These are phyloP conservation scores for Capsella bursapastoris DNA, from an alignment of 345 rosid species.

Conservation along the genomic window DNA sequence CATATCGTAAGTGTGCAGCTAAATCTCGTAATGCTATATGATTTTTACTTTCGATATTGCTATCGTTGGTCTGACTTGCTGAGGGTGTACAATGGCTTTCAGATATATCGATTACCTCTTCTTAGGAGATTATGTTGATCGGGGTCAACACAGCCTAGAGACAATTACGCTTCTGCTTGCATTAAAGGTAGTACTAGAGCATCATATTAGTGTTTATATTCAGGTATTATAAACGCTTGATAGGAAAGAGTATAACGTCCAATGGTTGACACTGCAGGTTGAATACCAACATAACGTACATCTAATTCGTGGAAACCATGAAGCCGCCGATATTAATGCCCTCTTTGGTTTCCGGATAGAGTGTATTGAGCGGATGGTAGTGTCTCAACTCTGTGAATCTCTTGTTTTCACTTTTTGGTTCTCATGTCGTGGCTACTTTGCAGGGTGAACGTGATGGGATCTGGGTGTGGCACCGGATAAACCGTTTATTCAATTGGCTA, in stretches of 20 bases:
- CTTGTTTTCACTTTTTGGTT: slow-evolving; percentile 31
- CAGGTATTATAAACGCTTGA: slow-evolving; percentile 11
- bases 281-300: slow-evolving; percentile 91
- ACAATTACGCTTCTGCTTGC: slow-evolving; percentile 95
- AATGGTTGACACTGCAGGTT: slow-evolving; percentile 58
- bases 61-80: slow-evolving; percentile 29
- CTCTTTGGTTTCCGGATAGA: slow-evolving; percentile 98
- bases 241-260: slow-evolving; percentile 28
- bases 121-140: slow-evolving; percentile 98
- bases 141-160: slow-evolving; percentile 99
- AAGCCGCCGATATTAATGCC: slow-evolving; percentile 99
- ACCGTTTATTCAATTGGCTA: slow-evolving; percentile 97
- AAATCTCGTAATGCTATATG: not conserved
- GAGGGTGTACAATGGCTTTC: slow-evolving; percentile 41
- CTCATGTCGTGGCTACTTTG: slow-evolving; percentile 42
- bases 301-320: slow-evolving; percentile 98
- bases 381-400: slow-evolving; percentile 29
- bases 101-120: slow-evolving; percentile 98
- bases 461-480: slow-evolving; percentile 98
- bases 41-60: not conserved
- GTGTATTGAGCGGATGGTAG: slow-evolving; percentile 99
- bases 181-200: slow-evolving; percentile 66
- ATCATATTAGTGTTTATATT: not conserved
- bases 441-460: slow-evolving; percentile 99
- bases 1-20: slow-evolving; percentile 76